Percentiles rank a stretch among this genome's conserved stretches.
Conservation (phyloP, 768 basidiomycete species). For the Tylopilus plumbeoviolaceoides region DNA sequence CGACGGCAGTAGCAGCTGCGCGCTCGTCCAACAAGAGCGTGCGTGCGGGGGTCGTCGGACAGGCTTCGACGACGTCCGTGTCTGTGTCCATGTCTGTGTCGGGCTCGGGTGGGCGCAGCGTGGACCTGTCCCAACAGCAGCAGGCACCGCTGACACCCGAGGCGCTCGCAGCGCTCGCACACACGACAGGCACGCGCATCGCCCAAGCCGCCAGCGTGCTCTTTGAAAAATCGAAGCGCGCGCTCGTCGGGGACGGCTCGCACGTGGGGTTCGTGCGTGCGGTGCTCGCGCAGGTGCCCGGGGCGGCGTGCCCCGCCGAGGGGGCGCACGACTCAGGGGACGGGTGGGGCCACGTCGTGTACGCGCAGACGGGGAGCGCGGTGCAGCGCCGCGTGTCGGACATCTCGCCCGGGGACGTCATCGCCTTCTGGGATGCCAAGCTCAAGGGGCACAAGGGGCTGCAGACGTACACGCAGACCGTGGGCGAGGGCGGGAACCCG, state of each 20-base stretch:
- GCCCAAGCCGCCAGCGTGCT: conserved; percentile 64
- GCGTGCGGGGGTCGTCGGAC: too few species aligned
- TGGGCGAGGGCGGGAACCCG: conserved; percentile 31
- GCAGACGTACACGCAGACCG: conserved; percentile 61
- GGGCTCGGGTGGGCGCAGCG: conserved; percentile 4
- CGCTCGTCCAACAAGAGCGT: not conserved
- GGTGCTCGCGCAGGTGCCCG: conserved; percentile 63
- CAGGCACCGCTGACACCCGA: conserved; percentile 45
- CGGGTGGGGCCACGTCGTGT: conserved; percentile 69
- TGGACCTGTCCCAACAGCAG: conserved; percentile 21
- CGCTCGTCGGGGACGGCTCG: conserved; percentile 80
- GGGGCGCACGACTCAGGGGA: conserved; percentile 20
- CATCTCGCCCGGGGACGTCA: conserved; percentile 82
- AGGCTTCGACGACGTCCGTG: conserved; percentile 7
- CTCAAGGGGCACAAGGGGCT: conserved; percentile 80
- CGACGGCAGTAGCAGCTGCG: conserved; percentile 29
- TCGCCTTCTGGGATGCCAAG: conserved; percentile 69
- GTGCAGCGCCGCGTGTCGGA: conserved; percentile 76
- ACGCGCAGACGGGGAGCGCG: conserved; percentile 58
- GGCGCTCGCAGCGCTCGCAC: conserved; percentile 67
- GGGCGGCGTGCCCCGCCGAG: conserved; percentile 40
- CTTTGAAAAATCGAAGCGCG: conserved; percentile 72
- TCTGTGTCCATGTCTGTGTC: not conserved
- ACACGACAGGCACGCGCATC: conserved; percentile 70
- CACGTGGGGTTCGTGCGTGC: conserved; percentile 73